Base-by-base conservation (phyloP, 148 eudicot genomes). In the Rhododendron griersonianum region DNA sequence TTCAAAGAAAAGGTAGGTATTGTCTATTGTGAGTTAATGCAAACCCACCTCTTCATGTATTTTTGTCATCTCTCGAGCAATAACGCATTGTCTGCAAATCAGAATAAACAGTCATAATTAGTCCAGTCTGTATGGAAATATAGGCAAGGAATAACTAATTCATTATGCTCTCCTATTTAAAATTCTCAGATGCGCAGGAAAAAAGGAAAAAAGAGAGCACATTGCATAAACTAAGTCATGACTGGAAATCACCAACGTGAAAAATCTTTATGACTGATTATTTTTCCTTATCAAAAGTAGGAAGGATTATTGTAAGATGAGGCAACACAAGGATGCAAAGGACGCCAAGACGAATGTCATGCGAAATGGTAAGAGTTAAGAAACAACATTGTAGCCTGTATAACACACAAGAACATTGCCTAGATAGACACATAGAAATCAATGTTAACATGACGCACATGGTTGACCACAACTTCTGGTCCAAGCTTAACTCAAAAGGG, bases 11-110 rank as follows among this genome's bases (percentile, higher is more conserved):
- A 63, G 75, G 33, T 37, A 63, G 13, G 25, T 33, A 57, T 15
- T 53, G 18, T 28, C 59, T 33, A 57, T 15, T 53, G 18, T 28
- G 59, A 63, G 73, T 39, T 76, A n/a, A 30, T 59, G 65, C 30
- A 83, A 51, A 18, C 88, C 84, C 87, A 97, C 99, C 98, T 97
- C 95, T 93, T 97, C 99, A 89, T 97, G 98, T 63, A 95, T 88
- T 90, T 97, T 97, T 76, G 99, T 97, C 90, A 95, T 93, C 89
- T 97, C 99, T 76, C 99, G 95, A 83, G 98, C 99, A 87, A 95
- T 88, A 86, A 95, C 99, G 89, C 98, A 97, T 84, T 88, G 92
- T 92, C 99, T 97, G 91, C 88, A 89, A 81, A 79, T 84, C 39
- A 80, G 69, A 81, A 87, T 44, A 87, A n/a, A 81, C 5, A 14